Base-by-base conservation (phyloP, 78 protist genomes). In the Dictyostelium purpureum region DNA sequence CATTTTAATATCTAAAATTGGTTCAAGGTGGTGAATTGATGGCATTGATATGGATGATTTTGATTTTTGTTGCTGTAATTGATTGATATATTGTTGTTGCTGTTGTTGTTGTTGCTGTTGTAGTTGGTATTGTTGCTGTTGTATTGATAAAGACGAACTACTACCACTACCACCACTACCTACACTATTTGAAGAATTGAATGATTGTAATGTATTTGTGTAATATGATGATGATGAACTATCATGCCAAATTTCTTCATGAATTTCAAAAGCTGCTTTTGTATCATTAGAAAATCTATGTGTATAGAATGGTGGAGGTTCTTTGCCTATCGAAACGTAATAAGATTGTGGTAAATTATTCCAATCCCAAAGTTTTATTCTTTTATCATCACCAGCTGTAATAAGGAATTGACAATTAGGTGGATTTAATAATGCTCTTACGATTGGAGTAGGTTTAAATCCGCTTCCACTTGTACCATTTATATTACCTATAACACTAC, bases 351-450 rank as follows among this genome's bases (percentile, higher is more conserved):
- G 26, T 9, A 63, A 40, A 28, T 80, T 75, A 21, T 69, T 66
- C 51, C 80, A 51, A n/a, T 77, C 87, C 88, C 89, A 92, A 35
- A 65, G 77, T 65, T 85, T 81, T 10, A 92, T 92, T 47, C 88
- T 59, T 38, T 92, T 92, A 67, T 82, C 95, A 73, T 81, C 90
- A 24, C 93, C 90, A 11, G 88, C 95, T 11, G 95, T 92, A 6
- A 92, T 73, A 2, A 92, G 51, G 38, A 75, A 88, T 11, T 71
- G 37, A 56, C 89, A 88, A 21, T 63, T 73, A 52, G 80, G 82
- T 31, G 94, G 94, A 70, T 59, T 75, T 0, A 92, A 65, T 12
- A 92, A 51, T 43, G 95, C 89, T 18, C 93, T n/a, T 6, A 79
- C 57, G 18, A 67, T 56, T 12, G 88, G 87, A 19, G 69, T 89